Conservation (phyloP, 1,284 basidiomycete genomes). For the Cryptococcus amylolentus region DNA sequence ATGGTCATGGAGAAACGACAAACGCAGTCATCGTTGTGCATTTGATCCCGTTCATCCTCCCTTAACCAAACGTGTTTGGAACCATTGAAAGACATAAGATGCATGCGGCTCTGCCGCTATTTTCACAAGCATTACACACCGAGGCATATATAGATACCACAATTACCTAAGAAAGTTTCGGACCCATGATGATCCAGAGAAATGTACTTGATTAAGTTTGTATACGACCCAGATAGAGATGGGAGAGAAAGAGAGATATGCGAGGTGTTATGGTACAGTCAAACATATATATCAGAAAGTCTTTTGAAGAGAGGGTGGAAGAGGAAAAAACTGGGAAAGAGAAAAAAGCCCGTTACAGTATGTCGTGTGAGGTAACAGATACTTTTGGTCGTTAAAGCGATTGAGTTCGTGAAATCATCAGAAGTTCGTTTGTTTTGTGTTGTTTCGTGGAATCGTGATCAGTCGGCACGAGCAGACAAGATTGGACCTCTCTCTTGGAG, state of each 20-base stretch:
- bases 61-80: neutral
- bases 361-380: too few relatives aligned
- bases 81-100: neutral
- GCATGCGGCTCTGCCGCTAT: slow-evolving; percentile 1
- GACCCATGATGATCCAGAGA: too few relatives aligned
- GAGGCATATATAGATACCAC: too few relatives aligned
- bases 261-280: neutral
- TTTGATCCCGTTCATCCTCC: neutral
- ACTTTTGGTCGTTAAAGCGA: neutral
- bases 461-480: neutral
- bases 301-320: too few relatives aligned
- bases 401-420: neutral
- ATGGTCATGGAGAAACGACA: too few relatives aligned
- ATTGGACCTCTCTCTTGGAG: neutral
- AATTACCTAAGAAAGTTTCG: too few relatives aligned
- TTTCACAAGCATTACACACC: neutral
- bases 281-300: neutral
- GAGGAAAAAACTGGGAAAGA: neutral
- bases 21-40: neutral
- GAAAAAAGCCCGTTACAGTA: neutral
- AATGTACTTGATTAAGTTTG: too few relatives aligned
- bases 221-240: neutral
- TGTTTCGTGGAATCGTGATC: neutral
- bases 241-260: neutral
- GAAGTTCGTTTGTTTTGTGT: neutral